Conservation (phyloP, 2,329 filamentous ascomycete species). For the Ceratocystis smalleyi region DNA sequence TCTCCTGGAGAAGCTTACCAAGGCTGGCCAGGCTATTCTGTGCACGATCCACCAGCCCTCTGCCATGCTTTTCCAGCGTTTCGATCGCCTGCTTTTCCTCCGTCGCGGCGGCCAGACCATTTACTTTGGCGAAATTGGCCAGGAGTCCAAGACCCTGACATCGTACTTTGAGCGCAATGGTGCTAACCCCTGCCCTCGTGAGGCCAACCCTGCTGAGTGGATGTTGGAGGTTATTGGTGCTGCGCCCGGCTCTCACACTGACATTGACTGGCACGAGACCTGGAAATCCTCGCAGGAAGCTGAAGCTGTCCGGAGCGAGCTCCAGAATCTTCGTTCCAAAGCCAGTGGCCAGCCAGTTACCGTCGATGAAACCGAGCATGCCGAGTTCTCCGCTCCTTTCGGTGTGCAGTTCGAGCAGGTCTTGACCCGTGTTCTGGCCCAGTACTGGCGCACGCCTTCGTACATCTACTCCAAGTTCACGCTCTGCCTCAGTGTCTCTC, state of each 20-base stretch:
- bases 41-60: slow-evolving; percentile 97
- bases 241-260: slow-evolving; percentile 45
- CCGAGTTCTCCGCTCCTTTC: slow-evolving; percentile 70
- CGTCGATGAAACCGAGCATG: slow-evolving; percentile 22
- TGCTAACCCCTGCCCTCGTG: slow-evolving; percentile 45
- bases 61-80: slow-evolving; percentile 84
- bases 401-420: slow-evolving; percentile 50
- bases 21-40: slow-evolving; percentile 81
- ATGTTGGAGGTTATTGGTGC: slow-evolving; percentile 52
- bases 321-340: slow-evolving; percentile 39
- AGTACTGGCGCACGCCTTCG: slow-evolving; percentile 79
- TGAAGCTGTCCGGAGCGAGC: slow-evolving; percentile 38
- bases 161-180: slow-evolving; percentile 64
- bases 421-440: slow-evolving; percentile 62
- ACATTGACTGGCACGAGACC: slow-evolving; percentile 49
- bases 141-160: slow-evolving; percentile 51
- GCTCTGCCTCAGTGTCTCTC: slow-evolving; percentile 47
- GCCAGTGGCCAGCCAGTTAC: slow-evolving; percentile 19
- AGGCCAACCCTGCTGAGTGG: slow-evolving; percentile 70
- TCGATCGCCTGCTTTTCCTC: slow-evolving; percentile 66
- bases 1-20: slow-evolving; percentile 75
- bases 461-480: slow-evolving; percentile 75
- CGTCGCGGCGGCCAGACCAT: slow-evolving; percentile 61
- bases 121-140: slow-evolving; percentile 67
- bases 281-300: slow-evolving; percentile 47